Conservation (phyloP, 139 green algal species). For the Choricystis sp. region DNA sequence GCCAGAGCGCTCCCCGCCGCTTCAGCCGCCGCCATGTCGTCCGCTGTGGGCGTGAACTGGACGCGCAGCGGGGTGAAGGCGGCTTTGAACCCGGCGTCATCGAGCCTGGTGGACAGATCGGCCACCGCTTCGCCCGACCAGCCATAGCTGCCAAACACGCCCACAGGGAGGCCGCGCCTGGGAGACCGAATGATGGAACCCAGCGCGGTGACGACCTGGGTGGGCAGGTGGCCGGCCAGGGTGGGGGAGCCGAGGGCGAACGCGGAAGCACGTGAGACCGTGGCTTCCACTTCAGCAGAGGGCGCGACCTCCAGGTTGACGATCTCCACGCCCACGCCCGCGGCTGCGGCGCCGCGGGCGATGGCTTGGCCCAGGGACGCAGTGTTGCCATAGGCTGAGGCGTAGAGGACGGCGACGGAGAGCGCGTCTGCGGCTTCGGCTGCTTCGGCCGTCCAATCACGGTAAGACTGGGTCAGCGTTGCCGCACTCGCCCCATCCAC, state of each 20-base stretch:
- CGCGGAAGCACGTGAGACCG: constrained; percentile 38
- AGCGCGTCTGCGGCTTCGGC: constrained; percentile 10
- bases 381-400: constrained; percentile 90
- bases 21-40: constrained; percentile 63
- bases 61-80: constrained; percentile 76
- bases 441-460: constrained; percentile 32
- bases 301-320: constrained; percentile 72
- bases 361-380: constrained; percentile 77
- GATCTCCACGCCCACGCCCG: constrained; percentile 73
- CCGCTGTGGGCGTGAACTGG: constrained; percentile 84
- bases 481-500: constrained; percentile 34
- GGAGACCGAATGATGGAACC: constrained; percentile 60
- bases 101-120: constrained; percentile 46
- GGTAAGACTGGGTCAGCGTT: constrained; percentile 32
- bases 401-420: constrained; percentile 74
- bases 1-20: constrained; percentile 78
- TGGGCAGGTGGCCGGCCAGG: constrained; percentile 91
- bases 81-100: constrained; percentile 75
- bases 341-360: constrained; percentile 59
- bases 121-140: constrained; percentile 87
- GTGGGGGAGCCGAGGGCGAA: constrained; percentile 90
- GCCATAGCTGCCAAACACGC: constrained; percentile 93
- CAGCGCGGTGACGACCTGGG: constrained; percentile 58
- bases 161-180: constrained; percentile 47
- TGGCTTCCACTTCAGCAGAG: constrained; percentile 46